Evolutionary conservation across 345 rosid species (phyloP).

Genomic region (Durio zibethinus): DNA sequence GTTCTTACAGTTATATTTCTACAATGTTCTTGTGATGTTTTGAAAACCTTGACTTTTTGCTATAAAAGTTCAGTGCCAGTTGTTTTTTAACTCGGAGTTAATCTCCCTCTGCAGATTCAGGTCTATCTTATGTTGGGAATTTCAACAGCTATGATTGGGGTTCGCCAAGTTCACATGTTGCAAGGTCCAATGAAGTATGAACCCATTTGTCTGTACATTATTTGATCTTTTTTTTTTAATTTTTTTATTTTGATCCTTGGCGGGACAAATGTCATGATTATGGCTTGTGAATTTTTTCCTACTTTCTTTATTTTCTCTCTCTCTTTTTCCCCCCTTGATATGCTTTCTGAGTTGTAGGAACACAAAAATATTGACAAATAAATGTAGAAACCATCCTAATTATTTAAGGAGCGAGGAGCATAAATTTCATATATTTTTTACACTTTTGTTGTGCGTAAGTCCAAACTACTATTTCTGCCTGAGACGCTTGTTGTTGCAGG

Average conservation of each 20-base stretch:
- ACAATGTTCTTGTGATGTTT: neutral
- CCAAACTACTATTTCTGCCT: neutral
- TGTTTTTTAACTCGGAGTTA: neutral
- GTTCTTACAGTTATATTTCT: neutral
- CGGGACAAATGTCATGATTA: conserved; percentile 16
- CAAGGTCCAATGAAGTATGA: neutral
- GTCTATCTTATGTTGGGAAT: neutral
- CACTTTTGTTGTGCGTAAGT: too few relatives aligned
- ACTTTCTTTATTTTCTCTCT: neutral
- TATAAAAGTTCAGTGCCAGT: neutral
- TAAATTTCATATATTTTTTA: neutral
- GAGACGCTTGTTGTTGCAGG: conserved; percentile 40
- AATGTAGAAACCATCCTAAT: conserved; percentile 20
- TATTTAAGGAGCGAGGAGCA: conserved; percentile 6
- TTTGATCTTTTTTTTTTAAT: conserved; percentile 7
- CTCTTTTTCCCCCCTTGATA: neutral
- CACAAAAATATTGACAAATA: conserved; percentile 19
- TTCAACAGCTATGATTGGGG: neutral
- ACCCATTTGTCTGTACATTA: conserved; percentile 27
- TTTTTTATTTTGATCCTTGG: conserved; percentile 12
- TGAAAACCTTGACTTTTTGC: neutral
- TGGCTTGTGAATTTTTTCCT: conserved; percentile 6
- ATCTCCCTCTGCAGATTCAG: neutral
- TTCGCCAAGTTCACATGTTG: neutral
- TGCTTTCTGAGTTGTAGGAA: conserved; percentile 13